These are phyloP conservation scores for Pharnaceum exiguum DNA, from an alignment of 148 eudicot genomes.

Conservation along the genomic window DNA sequence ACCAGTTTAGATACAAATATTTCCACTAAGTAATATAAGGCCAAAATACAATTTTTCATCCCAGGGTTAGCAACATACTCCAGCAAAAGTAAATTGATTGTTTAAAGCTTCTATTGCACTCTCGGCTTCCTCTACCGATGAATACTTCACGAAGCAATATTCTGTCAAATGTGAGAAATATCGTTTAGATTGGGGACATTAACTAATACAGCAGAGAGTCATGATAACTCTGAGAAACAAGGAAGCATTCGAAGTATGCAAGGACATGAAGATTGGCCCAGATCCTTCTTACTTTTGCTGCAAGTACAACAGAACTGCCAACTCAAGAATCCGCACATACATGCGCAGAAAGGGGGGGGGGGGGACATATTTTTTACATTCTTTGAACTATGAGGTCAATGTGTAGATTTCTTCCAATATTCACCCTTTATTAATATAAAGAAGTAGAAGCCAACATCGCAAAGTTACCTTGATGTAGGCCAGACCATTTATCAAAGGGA, in stretches of 20 bases:
- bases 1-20: neutral
- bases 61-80: slow-evolving; percentile 42
- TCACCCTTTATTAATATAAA: neutral
- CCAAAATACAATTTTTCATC: neutral
- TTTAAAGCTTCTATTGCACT: slow-evolving; percentile 62
- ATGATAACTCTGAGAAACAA: too few relatives aligned
- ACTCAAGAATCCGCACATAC: too few relatives aligned
- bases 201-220: too few relatives aligned
- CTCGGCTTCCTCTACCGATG: slow-evolving; percentile 65
- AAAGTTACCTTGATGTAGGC: slow-evolving; percentile 48
- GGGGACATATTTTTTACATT: too few relatives aligned
- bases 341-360: too few relatives aligned
- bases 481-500: slow-evolving; percentile 45
- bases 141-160: slow-evolving; percentile 77
- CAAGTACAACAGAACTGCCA: too few relatives aligned
- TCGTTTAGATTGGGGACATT: slow-evolving; percentile 3
- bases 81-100: slow-evolving; percentile 53
- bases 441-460: neutral
- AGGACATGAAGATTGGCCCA: too few relatives aligned
- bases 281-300: too few relatives aligned
- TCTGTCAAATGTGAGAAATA: slow-evolving; percentile 36
- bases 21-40: neutral
- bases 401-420: neutral
- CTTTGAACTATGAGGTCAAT: neutral
- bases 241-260: too few relatives aligned